phyloP scores from a whole-genome alignment of 495 filamentous ascomycete species.

The Podospora bellae-mahoneyi region DNA sequence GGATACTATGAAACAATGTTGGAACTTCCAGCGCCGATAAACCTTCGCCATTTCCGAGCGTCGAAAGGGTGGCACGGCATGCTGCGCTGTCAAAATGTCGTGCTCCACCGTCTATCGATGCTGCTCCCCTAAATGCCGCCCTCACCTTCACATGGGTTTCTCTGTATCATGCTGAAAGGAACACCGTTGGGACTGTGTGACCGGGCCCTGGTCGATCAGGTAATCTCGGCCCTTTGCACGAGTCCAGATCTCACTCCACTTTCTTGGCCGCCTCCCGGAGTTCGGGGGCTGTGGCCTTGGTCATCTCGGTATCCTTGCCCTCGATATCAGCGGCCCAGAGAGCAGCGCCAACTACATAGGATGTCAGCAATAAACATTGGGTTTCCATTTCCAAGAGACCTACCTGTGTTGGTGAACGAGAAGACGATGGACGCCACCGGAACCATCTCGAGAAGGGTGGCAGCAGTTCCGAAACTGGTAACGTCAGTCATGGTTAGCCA shows the following conservation, averaged over 20 bases:
- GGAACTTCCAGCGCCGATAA: neutral
- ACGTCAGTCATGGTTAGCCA: constrained; percentile 17
- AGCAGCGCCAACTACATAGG: constrained; percentile 66
- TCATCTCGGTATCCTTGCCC: constrained; percentile 49
- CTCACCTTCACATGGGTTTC: constrained; percentile 13
- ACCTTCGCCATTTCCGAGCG: neutral
- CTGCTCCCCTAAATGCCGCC: constrained; percentile 13
- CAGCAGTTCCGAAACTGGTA: constrained; percentile 71
- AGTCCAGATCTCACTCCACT: constrained; percentile 42
- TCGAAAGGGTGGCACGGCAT: constrained; percentile 20
- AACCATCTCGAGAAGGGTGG: constrained; percentile 77
- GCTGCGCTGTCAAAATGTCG: constrained; percentile 32
- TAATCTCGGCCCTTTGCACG: constrained; percentile 30
- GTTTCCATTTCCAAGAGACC: constrained; percentile 16
- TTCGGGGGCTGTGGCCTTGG: constrained; percentile 49
- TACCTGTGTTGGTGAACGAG: constrained; percentile 80
- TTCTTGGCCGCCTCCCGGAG: constrained; percentile 55
- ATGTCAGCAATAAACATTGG: constrained; percentile 21
- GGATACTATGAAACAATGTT: neutral
- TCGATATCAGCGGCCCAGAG: constrained; percentile 94
- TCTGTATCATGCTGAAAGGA: neutral
- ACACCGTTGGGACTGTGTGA: constrained; percentile 10
- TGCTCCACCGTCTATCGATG: constrained; percentile 22
- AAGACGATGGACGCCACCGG: constrained; percentile 81
- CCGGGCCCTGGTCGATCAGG: constrained; percentile 20